Evolutionary conservation across 1,284 basidiomycete genomes (phyloP).

Genomic region (Cryptococcus sp.): DNA sequence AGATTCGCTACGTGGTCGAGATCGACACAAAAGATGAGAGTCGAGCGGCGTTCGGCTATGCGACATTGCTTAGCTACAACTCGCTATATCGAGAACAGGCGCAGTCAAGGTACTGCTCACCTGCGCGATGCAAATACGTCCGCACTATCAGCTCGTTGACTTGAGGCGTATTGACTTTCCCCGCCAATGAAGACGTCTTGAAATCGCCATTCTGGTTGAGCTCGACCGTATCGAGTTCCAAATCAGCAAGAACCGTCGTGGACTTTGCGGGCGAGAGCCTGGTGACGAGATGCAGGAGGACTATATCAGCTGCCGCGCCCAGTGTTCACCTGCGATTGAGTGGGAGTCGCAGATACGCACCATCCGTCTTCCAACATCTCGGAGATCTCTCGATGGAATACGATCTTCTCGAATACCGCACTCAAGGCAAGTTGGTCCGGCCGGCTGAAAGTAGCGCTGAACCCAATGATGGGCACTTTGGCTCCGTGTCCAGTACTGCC

Average conservation of each 20-base stretch:
- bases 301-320: background rate
- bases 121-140: slow-evolving; percentile 77
- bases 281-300: background rate
- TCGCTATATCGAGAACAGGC: background rate
- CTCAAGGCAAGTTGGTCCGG: slow-evolving; percentile 89
- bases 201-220: slow-evolving; percentile 75
- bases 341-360: slow-evolving; percentile 55
- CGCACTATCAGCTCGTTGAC: slow-evolving; percentile 75
- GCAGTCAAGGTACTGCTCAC: slow-evolving; percentile 54
- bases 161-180: slow-evolving; percentile 73
- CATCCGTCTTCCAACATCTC: slow-evolving; percentile 93
- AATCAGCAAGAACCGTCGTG: slow-evolving; percentile 73
- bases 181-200: slow-evolving; percentile 70
- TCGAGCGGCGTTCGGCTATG: slow-evolving; percentile 70
- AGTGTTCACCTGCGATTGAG: background rate
- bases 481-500: slow-evolving; percentile 13
- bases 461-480: slow-evolving; percentile 82
- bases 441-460: slow-evolving; percentile 91
- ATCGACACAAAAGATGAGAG: slow-evolving; percentile 87
- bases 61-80: background rate
- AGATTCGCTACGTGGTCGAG: slow-evolving; percentile 78
- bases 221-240: slow-evolving; percentile 69
- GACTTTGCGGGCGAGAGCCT: slow-evolving; percentile 85
- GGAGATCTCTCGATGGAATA: slow-evolving; percentile 90
- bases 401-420: slow-evolving; percentile 85